These are phyloP conservation scores for Leucocoprinus gongylophorus DNA, from an alignment of 1,284 basidiomycete species.

Conservation along the genomic window DNA sequence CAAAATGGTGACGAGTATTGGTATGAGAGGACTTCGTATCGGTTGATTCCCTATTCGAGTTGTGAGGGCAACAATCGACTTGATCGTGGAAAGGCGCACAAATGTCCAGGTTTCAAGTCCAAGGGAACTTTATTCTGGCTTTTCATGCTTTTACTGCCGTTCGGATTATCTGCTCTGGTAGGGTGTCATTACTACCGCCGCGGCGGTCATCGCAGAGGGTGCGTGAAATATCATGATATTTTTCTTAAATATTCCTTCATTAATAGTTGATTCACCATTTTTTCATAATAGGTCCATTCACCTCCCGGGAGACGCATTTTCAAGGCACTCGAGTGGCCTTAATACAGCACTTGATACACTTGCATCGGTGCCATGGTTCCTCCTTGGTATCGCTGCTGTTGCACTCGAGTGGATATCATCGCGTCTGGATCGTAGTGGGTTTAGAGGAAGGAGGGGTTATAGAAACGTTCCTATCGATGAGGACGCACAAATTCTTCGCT, in stretches of 20 bases:
- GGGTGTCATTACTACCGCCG: conserved; percentile 76
- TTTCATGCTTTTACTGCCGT: conserved; percentile 67
- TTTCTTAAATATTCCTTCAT: conserved; percentile 8
- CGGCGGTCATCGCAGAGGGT: conserved; percentile 68
- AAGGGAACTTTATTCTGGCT: conserved; percentile 80
- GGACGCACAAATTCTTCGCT: conserved; percentile 77
- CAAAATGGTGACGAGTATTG: conserved; percentile 63
- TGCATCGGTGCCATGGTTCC: conserved; percentile 82
- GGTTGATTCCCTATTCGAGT: conserved; percentile 80
- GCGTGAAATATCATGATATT: conserved; percentile 29
- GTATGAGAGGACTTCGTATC: conserved; percentile 88
- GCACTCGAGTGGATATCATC: conserved; percentile 61
- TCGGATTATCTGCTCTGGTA: conserved; percentile 64
- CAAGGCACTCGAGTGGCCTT: conserved; percentile 25
- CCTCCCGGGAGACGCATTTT: conserved; percentile 43
- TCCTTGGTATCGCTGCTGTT: conserved; percentile 70
- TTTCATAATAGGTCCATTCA: conserved; percentile 62
- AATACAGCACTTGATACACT: conserved; percentile 50
- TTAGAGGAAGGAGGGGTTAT: conserved; percentile 61
- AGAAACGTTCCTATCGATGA: conserved; percentile 80
- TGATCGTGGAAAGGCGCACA: conserved; percentile 66
- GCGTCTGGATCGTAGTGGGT: conserved; percentile 36
- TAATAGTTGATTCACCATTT: conserved; percentile 1
- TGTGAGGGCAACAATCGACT: conserved; percentile 72
- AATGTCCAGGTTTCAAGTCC: conserved; percentile 71